Base-by-base conservation (phyloP, 202 grass and related monocot genomes). In the Panicum virgatum region DNA sequence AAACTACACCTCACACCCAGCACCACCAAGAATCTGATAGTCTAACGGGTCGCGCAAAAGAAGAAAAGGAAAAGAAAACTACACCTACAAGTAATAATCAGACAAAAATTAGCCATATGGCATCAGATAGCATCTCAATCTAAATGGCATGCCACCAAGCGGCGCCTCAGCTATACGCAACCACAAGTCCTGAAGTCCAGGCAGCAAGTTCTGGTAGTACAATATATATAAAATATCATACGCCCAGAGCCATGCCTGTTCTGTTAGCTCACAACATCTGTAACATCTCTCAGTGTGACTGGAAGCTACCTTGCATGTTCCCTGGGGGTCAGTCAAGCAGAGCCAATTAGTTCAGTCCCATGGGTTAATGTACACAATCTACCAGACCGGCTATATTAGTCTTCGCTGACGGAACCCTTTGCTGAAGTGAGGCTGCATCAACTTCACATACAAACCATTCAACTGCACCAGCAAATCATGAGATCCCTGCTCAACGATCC, bases 361-460 rank as follows among this genome's bases (percentile, higher is more conserved):
- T 38, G 22, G 53, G 16, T 5, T 61, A 62, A 86, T 86, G 80
- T 90, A 83, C 84, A 86, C 13, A 53, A 74, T 47, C 68, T 79
- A 83, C 74, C 42, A 3, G 20, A 39, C 34, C 51, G 19, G 70
- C 83, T 94, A 98, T 80, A 95, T 86, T 46, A 95, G 86, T 45
- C 90, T 88, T 74, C 88, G 92, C 69, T 94, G 96, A 27, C 90
- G 90, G 80, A 90, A 85, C 11, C 92, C 96, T 77, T 98, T 98
- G 59, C 60, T 77, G 69, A 98, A 93, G 88, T 98, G 96, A 71
- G 96, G 96, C 52, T 96, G 96, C 96, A 98, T 98, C 85, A 98
- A 64, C 77, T 92, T 93, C 36, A 93, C 87, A 78, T 98, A 98
- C 79, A 98, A 66, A 22, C 92, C 96, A 43, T 96, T 98, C 88